Evolutionary conservation across 768 basidiomycete species (phyloP).

Genomic region (Boletus rex-veris): DNA sequence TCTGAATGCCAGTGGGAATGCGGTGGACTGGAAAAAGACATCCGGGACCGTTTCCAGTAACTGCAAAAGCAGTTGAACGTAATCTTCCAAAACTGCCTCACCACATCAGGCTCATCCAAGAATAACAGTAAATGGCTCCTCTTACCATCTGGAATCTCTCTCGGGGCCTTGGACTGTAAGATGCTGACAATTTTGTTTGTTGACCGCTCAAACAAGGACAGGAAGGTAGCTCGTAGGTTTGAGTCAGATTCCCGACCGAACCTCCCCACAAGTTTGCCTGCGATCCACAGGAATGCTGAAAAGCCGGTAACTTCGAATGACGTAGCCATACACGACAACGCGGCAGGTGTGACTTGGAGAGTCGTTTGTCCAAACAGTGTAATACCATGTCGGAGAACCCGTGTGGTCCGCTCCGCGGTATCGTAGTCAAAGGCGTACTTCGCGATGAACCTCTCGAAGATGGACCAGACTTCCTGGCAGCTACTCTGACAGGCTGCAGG

Average conservation of each 20-base stretch:
- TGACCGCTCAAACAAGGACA: slow-evolving; percentile 67
- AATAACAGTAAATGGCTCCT: background rate
- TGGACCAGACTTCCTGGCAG: slow-evolving; percentile 73
- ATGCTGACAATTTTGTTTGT: slow-evolving; percentile 68
- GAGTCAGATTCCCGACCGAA: slow-evolving; percentile 68
- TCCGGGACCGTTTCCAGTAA: slow-evolving; percentile 68
- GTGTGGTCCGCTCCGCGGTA: slow-evolving; percentile 78
- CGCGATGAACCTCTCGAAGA: slow-evolving; percentile 76
- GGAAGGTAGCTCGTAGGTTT: slow-evolving; percentile 53
- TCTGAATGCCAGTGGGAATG: slow-evolving; percentile 75
- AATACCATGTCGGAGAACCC: slow-evolving; percentile 80
- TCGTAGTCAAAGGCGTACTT: slow-evolving; percentile 76
- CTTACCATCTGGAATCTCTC: slow-evolving; percentile 87
- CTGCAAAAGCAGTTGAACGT: slow-evolving; percentile 73
- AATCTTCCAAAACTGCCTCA: slow-evolving; percentile 85
- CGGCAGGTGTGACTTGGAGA: slow-evolving; percentile 62
- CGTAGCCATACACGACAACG: slow-evolving; percentile 71
- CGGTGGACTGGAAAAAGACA: slow-evolving; percentile 72
- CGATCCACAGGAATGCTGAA: slow-evolving; percentile 92
- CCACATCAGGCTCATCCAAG: slow-evolving; percentile 1
- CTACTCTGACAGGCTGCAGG: slow-evolving; percentile 77
- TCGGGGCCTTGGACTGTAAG: slow-evolving; percentile 63
- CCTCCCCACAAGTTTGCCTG: slow-evolving; percentile 75
- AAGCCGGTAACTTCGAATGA: slow-evolving; percentile 79
- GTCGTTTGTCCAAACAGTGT: slow-evolving; percentile 72